Evolutionary conservation across 306 rosid genomes (phyloP).

Genomic region (Trifolium dubium): DNA sequence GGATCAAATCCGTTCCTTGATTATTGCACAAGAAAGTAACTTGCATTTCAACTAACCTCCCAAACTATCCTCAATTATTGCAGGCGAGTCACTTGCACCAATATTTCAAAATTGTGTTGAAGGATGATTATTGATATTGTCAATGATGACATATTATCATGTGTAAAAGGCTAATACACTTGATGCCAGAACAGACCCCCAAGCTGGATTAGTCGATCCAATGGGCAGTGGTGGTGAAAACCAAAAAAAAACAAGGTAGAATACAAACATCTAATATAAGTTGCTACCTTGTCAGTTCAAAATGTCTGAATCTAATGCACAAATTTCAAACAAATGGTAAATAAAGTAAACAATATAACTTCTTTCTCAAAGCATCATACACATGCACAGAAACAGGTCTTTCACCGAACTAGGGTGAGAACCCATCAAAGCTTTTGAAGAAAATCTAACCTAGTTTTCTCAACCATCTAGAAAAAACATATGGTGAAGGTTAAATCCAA

Average conservation of each 20-base stretch:
- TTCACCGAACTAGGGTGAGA: conserved; percentile 45
- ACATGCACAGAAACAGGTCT: conserved; percentile 40
- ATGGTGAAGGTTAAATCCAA: conserved; percentile 39
- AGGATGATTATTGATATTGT: background rate
- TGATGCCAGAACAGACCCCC: too few species aligned
- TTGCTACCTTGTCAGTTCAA: conserved; percentile 38
- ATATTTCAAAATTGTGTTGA: conserved; percentile 13
- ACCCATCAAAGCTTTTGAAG: conserved; percentile 35
- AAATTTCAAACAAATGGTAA: conserved; percentile 39
- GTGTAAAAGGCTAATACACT: conserved; percentile 30
- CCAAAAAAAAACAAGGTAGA: too few species aligned
- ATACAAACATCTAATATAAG: conserved; percentile 40
- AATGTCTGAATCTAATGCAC: conserved; percentile 50
- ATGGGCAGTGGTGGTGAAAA: too few species aligned
- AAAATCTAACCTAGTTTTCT: conserved; percentile 44
- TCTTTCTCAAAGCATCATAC: conserved; percentile 43
- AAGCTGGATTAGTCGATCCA: too few species aligned
- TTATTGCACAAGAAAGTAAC: background rate
- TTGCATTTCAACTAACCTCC: background rate
- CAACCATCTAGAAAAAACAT: conserved; percentile 37
- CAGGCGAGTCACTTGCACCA: background rate
- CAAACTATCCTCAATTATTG: background rate
- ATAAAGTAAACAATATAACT: conserved; percentile 8
- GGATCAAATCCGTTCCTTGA: too few species aligned
- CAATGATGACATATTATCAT: conserved; percentile 17